These are phyloP conservation scores for Exophiala sideris DNA, from an alignment of 2,329 filamentous ascomycete species.

Conservation along the genomic window DNA sequence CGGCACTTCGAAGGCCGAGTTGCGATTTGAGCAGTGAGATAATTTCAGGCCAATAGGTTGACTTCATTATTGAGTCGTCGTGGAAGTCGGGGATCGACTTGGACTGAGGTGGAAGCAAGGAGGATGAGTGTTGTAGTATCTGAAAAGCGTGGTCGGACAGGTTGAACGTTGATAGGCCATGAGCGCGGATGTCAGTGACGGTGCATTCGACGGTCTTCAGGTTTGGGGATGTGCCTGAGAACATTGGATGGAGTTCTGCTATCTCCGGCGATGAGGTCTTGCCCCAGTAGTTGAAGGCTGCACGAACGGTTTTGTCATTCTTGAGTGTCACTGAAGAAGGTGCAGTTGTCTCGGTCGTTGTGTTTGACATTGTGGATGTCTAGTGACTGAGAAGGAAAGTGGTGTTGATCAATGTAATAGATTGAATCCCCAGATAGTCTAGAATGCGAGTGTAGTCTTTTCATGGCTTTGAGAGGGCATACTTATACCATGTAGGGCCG, in stretches of 20 bases:
- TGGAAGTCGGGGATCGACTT: slow-evolving; percentile 8
- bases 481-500: no score
- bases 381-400: no score
- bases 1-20: slow-evolving; percentile 3
- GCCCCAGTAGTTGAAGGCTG: slow-evolving; percentile 12
- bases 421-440: no score
- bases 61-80: slow-evolving; percentile 1
- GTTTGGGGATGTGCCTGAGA: slow-evolving; percentile 5
- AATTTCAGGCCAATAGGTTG: slow-evolving; percentile 12
- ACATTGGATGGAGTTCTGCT: slow-evolving; percentile 2
- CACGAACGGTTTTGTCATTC: background rate
- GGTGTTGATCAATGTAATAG: no score
- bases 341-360: background rate
- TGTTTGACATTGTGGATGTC: no score
- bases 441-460: no score
- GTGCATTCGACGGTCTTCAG: slow-evolving; percentile 1
- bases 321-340: background rate
- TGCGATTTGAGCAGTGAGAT: slow-evolving; percentile 2
- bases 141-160: slow-evolving; percentile 6
- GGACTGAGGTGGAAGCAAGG: slow-evolving; percentile 3
- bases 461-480: no score
- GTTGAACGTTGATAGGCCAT: slow-evolving; percentile 1
- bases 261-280: background rate
- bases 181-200: slow-evolving; percentile 4
- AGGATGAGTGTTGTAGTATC: slow-evolving; percentile 8